These are phyloP conservation scores for Eucalyptus coolabah DNA, from an alignment of 345 rosid species.

Conservation along the genomic window DNA sequence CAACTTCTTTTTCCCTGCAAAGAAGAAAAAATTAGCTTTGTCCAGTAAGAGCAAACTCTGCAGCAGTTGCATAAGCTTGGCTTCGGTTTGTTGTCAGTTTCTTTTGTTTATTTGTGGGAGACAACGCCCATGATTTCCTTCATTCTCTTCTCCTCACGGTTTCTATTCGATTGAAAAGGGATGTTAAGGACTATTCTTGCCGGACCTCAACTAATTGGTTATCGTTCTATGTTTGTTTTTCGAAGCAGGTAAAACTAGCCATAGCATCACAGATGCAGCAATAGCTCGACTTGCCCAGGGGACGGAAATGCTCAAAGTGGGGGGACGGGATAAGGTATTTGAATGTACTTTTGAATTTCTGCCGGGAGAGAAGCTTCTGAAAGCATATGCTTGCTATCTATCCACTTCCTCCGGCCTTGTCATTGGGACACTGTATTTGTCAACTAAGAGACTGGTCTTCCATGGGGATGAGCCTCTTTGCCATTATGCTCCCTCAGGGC, in stretches of 20 bases:
- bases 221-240: not conserved
- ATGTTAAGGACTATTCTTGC: not conserved
- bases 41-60: not conserved
- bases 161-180: not conserved
- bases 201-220: not conserved
- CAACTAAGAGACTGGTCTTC: too few relatives aligned
- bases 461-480: too few relatives aligned
- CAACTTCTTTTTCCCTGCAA: too few relatives aligned
- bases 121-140: not conserved
- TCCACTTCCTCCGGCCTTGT: too few relatives aligned
- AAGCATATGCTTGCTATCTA: too few relatives aligned
- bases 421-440: too few relatives aligned
- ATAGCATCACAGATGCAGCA: slow-evolving; percentile 65
- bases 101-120: not conserved
- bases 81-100: not conserved
- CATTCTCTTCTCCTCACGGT: not conserved
- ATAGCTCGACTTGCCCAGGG: slow-evolving; percentile 74
- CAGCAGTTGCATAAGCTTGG: not conserved
- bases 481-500: too few relatives aligned
- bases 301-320: slow-evolving; percentile 55
- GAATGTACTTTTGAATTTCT: slow-evolving; percentile 35
- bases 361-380: too few relatives aligned
- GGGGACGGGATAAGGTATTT: slow-evolving; percentile 71
- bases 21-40: not conserved
- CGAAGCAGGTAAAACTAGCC: slow-evolving; percentile 45